Evolutionary conservation across 2,329 filamentous ascomycete genomes (phyloP).

Genomic region (Plectosphaerella plurivora): DNA sequence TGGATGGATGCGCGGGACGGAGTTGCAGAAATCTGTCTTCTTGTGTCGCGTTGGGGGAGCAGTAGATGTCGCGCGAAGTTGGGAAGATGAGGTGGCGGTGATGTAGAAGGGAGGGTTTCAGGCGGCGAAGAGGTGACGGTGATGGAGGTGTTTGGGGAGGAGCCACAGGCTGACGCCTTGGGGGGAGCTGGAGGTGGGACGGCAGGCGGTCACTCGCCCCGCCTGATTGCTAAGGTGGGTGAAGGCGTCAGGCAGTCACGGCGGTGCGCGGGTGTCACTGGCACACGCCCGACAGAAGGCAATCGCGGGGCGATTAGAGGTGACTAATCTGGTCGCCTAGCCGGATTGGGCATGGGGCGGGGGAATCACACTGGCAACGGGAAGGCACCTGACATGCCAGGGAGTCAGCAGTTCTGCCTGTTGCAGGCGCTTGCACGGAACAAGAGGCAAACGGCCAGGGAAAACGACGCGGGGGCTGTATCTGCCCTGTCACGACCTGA

Average conservation of each 20-base stretch:
- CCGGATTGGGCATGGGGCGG: background rate
- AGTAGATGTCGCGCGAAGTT: background rate
- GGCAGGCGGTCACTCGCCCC: conserved; percentile 12
- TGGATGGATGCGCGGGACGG: background rate
- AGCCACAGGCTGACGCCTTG: conserved; percentile 11
- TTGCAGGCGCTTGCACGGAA: too few relatives aligned
- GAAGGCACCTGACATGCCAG: background rate
- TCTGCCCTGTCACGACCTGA: too few relatives aligned
- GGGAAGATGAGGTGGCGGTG: conserved; percentile 5
- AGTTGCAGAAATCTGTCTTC: background rate
- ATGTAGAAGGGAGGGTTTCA: conserved; percentile 11
- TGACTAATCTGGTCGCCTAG: background rate
- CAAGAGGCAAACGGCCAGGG: too few relatives aligned
- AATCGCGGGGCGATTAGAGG: conserved; percentile 2
- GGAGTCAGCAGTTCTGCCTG: background rate
- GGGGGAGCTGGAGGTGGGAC: conserved; percentile 7
- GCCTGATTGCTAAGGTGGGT: conserved; percentile 5
- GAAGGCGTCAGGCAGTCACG: conserved; percentile 5
- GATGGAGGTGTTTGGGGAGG: conserved; percentile 11
- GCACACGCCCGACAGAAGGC: background rate
- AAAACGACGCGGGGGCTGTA: too few relatives aligned
- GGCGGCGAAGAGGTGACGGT: conserved; percentile 3
- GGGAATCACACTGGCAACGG: background rate
- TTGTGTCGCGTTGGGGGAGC: background rate
- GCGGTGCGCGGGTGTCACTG: background rate